Base-by-base conservation (phyloP, 2,329 filamentous ascomycete genomes). In the Penicillium brasilianum region DNA sequence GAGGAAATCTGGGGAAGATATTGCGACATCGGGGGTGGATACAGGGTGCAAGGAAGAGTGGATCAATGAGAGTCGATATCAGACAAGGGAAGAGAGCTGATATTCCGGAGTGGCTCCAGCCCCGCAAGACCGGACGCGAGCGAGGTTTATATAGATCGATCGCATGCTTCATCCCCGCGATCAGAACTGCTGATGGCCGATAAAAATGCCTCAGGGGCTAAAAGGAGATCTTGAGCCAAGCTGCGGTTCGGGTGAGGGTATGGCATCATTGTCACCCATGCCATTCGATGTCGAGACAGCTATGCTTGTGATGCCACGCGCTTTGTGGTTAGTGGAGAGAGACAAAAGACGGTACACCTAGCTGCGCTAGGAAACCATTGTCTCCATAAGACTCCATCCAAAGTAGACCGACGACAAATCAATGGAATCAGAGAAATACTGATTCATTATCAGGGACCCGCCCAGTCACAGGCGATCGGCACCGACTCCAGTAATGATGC, bases 11-110 rank as follows among this genome's bases (percentile, higher is more conserved):
- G 64, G 53, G 66, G 65, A 49, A 65, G 52, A 41, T 64, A 69
- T 54, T 67, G 66, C 53, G 65, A 62, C 65, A 69, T 67, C 57
- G 39, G 52, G 57, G 44, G 58, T 41, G 53, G 58, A 50, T 56
- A 32, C 44, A 32, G 44, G 32, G 43, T 43, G 28, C 37, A 59
- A 36, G 55, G 44, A 44, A n/a, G 37, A 28, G 51, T 56, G 53
- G 39, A 36, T 34, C 34, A 25, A 55, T 28, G 25, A 53, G 37
- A 16, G 36, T 46, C 52, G 50, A 30, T 48, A 61, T 57, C 52
- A 39, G 22, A 9, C 36, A 34, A 16, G 18, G 20, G 34, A n/a
- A 37, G 32, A 18, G 14, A 52, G 20, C 48, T 58, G 37, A 44
- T 43, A 20, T 4, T 7, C 16, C 9, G 8, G 7, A 13, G 20